Conservation (phyloP, 2,329 filamentous ascomycete species). For the Penicillium sp. region DNA sequence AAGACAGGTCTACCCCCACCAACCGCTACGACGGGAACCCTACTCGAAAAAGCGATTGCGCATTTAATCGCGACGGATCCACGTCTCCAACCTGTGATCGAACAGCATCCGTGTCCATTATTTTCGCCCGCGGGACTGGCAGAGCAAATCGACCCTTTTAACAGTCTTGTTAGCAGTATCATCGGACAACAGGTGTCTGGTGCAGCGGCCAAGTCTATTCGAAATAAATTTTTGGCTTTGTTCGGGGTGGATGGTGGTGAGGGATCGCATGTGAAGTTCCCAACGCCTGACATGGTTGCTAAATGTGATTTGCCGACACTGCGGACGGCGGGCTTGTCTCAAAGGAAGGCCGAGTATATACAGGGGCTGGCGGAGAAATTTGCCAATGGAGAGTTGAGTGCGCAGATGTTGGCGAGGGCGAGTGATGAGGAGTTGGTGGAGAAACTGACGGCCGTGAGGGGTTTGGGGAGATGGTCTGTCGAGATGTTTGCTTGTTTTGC, state of each 20-base stretch:
- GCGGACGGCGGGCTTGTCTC: conserved; percentile 83
- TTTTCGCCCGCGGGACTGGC: conserved; percentile 83
- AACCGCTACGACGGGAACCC: conserved; percentile 66
- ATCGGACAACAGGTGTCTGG: conserved; percentile 97
- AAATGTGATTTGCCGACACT: conserved; percentile 66
- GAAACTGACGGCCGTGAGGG: conserved; percentile 80
- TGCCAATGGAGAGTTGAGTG: conserved; percentile 70
- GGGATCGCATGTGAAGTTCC: conserved; percentile 58
- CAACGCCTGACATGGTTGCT: conserved; percentile 74
- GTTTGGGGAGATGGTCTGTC: conserved; percentile 86
- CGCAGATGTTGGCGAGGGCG: conserved; percentile 74
- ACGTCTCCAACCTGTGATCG: conserved; percentile 71
- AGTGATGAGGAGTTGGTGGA: conserved; percentile 84
- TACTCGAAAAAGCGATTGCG: conserved; percentile 74
- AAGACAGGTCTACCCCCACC: conserved; percentile 47
- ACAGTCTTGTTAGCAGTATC: conserved; percentile 79
- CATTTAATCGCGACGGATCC: conserved; percentile 75
- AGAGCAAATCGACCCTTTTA: conserved; percentile 86
- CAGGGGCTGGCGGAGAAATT: conserved; percentile 85
- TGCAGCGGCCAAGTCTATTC: conserved; percentile 86
- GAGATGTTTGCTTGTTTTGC: conserved; percentile 98
- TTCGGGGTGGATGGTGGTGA: conserved; percentile 55
- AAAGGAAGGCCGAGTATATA: conserved; percentile 95
- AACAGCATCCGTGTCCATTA: conserved; percentile 73
- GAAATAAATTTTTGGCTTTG: conserved; percentile 76